Conservation (phyloP, 805 yeast species). For the Metschnikowia shivogae region DNA sequence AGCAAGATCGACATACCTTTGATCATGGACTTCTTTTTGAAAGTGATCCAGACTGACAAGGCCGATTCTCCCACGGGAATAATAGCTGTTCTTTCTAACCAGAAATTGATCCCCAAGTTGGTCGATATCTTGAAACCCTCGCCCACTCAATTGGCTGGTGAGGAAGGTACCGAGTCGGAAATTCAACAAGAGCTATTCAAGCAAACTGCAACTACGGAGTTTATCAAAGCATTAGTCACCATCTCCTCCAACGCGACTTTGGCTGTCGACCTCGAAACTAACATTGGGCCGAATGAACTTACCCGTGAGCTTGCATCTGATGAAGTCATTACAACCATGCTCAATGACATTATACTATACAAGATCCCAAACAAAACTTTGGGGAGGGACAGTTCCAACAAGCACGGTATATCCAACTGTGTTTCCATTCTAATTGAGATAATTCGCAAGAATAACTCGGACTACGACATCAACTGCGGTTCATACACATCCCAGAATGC, state of each 20-base stretch:
- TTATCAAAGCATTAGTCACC: slow-evolving; percentile 87
- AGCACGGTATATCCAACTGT: slow-evolving; percentile 87
- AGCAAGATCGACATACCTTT: slow-evolving; percentile 90
- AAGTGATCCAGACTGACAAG: slow-evolving; percentile 89
- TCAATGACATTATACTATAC: slow-evolving; percentile 62
- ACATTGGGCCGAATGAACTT: slow-evolving; percentile 93
- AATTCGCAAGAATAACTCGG: slow-evolving; percentile 92
- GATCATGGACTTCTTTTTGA: slow-evolving; percentile 84
- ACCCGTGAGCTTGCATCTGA: slow-evolving; percentile 87
- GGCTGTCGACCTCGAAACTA: slow-evolving; percentile 80
- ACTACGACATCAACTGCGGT: slow-evolving; percentile 87
- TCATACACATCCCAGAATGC: slow-evolving; percentile 59
- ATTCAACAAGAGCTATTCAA: slow-evolving; percentile 28
- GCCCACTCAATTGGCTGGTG: slow-evolving; percentile 20
- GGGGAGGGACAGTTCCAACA: slow-evolving; percentile 41
- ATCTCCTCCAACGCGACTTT: slow-evolving; percentile 75
- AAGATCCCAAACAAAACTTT: slow-evolving; percentile 4
- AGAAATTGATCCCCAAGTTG: slow-evolving; percentile 67
- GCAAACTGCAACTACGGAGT: slow-evolving; percentile 94
- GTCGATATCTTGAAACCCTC: slow-evolving; percentile 65
- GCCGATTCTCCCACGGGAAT: slow-evolving; percentile 87
- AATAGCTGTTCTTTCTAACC: slow-evolving; percentile 68
- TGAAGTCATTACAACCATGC: slow-evolving; percentile 59
- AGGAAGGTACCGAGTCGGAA: neutral
- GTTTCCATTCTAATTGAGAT: slow-evolving; percentile 93